Base-by-base conservation (phyloP, 1,139 yeast species). In the Saccharomycopsis crataegensis region DNA sequence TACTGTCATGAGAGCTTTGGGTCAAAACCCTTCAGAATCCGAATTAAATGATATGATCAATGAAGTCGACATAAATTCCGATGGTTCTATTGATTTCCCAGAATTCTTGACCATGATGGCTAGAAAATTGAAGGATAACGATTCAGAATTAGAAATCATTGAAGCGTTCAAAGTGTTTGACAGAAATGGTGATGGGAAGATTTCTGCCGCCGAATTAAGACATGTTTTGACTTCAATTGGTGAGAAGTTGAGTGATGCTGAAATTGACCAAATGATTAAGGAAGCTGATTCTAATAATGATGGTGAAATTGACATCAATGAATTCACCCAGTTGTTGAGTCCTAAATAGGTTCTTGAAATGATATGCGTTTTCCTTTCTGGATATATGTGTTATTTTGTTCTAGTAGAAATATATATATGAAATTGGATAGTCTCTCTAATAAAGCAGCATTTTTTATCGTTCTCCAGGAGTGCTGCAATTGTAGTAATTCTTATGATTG, bases 201-300 rank as follows among this genome's bases (percentile, higher is more conserved):
- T 93, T 66, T 86, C 96, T 56, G 93, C 96, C 57, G 95, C 96
- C 59, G 99, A 93, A 74, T 81, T 93, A 69, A 86, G 95, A 72
- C 96, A 91, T 68, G 98, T 93, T 49, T 82, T 93, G 73, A 91
- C 97, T 46, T 88, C 97, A 11, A 90, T 94, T 67, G 99, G 99
- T 62, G 99, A 93, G 71, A 89, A 88, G 70, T 78, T 93, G 65
- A 83, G 96, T 38, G 98, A 93, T 63, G 95, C 91, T 53, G 99
- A 93, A 70, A 96, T 94, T 54, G 95, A 89, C 64, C 96, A 89
- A 71, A 93, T 93, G 97, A 81, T 93, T 67, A 82, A 86, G 67
- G 99, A 93, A 68, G 98, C 97, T 57, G 95, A 87, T 67, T 86
- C 93, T 62, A 93, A 91, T 70, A 91, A 94, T 60, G 96, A 93